Conservation (phyloP, 306 rosid species). For the Phaseolus lunatus region DNA sequence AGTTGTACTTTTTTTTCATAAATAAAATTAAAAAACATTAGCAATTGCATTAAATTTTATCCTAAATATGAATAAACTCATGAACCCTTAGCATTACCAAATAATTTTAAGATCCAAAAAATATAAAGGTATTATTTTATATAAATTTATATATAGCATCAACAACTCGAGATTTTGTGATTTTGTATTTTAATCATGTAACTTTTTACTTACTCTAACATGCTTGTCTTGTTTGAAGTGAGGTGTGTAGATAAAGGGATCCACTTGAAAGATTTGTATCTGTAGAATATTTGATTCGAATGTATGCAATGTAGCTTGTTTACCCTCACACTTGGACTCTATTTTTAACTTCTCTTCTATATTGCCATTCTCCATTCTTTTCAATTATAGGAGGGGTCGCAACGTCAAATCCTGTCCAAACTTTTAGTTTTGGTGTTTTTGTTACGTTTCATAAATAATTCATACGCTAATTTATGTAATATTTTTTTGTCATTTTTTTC, state of each 20-base stretch:
- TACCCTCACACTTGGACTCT: conserved; percentile 23
- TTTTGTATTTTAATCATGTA: not conserved
- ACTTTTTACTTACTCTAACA: conserved; percentile 11
- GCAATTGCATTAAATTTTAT: too few relatives aligned
- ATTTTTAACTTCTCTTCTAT: not conserved
- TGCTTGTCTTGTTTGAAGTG: not conserved
- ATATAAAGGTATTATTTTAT: too few relatives aligned
- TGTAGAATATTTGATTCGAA: not conserved
- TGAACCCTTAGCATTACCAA: too few relatives aligned
- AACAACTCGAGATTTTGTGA: not conserved
- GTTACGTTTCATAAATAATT: not conserved
- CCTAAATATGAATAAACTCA: too few relatives aligned
- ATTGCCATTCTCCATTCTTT: conserved; percentile 56
- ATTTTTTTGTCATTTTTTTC: not conserved
- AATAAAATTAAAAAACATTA: too few relatives aligned
- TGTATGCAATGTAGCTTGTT: conserved; percentile 10
- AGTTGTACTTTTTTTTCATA: too few relatives aligned
- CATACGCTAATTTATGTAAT: not conserved
- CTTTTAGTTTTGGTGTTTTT: not conserved
- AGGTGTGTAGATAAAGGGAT: not conserved
- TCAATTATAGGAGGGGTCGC: conserved; percentile 49
- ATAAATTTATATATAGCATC: too few relatives aligned
- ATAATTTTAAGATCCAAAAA: too few relatives aligned
- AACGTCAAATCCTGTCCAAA: conserved; percentile 37
- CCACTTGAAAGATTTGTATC: conserved; percentile 12